These are phyloP conservation scores for Cercis canadensis DNA, from an alignment of 306 rosid species.

Conservation along the genomic window DNA sequence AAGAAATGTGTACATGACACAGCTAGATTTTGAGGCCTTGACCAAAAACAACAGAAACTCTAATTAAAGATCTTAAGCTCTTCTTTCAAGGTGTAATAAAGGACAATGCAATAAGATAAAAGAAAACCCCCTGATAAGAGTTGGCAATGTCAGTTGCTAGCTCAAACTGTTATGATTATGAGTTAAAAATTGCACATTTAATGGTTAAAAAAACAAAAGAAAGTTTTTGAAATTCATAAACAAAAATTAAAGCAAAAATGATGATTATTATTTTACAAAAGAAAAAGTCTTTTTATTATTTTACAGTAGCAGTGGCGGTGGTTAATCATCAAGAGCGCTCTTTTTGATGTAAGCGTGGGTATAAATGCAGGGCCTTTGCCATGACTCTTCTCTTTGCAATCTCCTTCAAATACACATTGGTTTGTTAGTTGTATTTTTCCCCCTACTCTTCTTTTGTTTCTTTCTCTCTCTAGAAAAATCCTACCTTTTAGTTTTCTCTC, in stretches of 20 bases:
- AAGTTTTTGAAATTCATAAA: slow-evolving; percentile 1
- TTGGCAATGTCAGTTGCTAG: slow-evolving; percentile 83
- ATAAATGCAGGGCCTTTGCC: slow-evolving; percentile 58
- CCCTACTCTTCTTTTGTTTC: neutral
- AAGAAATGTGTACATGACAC: slow-evolving; percentile 42
- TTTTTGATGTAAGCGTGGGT: slow-evolving; percentile 88
- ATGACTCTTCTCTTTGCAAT: slow-evolving; percentile 34
- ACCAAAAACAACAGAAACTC: slow-evolving; percentile 51
- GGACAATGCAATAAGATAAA: slow-evolving; percentile 65
- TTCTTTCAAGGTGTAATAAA: slow-evolving; percentile 58
- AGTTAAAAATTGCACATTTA: slow-evolving; percentile 42
- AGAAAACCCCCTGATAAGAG: slow-evolving; percentile 47
- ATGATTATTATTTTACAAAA: slow-evolving; percentile 42
- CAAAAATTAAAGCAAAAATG: neutral
- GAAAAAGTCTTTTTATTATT: slow-evolving; percentile 40
- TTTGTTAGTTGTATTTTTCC: slow-evolving; percentile 25
- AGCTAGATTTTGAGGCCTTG: slow-evolving; percentile 67
- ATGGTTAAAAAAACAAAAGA: slow-evolving; percentile 9
- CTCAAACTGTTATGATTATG: slow-evolving; percentile 64
- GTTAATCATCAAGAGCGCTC: slow-evolving; percentile 95
- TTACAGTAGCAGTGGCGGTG: slow-evolving; percentile 78
- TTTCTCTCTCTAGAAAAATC: slow-evolving; percentile 25
- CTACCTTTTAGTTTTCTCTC: slow-evolving; percentile 13
- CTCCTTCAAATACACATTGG: slow-evolving; percentile 25
- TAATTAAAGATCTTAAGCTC: slow-evolving; percentile 59